Evolutionary conservation across 1,139 yeast genomes (phyloP), one percentile per base, ranked within the genome.

Genomic region (Protomyces lactucae-debilis): DNA sequence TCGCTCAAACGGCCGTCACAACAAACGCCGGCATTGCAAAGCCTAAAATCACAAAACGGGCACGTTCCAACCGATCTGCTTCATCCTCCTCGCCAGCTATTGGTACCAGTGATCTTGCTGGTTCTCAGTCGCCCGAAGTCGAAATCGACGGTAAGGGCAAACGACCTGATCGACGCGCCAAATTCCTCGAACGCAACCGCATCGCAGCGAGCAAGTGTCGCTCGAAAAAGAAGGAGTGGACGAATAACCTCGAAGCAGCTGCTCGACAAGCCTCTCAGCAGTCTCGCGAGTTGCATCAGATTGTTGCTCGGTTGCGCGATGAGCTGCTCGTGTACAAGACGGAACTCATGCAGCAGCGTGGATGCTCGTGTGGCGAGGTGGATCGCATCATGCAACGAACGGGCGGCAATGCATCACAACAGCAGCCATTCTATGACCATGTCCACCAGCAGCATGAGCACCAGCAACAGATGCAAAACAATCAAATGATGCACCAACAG

Each of bases 331-430:
- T 52, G 43, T 52, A 55, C 59, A 65, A 65, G 63, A 61, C 60
- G 35, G 43, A 56, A 48, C 18, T 65, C 48, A 43, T 65, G 57
- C 52, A 45, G 16, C 63, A 61, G 53, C 53, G 57, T 56, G 52
- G 52, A 59, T 48, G 71, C 73, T 16, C 66, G 71, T 40, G 69
- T 66, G 18, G 68, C 69, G 37, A 66, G 65, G 14, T 59, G 66
- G 25, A 72, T 75, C 37, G 39, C 16, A 52, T 56, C 28, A 28
- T 40, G 52, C 57, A 59, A 36, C 57, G 57, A 14, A 14, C 14
- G 5, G 25, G 25, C 1, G 21, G 23, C 12, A 18, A 18, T 3
- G 9, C 48, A 6, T 43, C 23, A 21, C 48, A 43, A 28, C 21
- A 43, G 12, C 25, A 43, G 48, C 25, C 21, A 18, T 18, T 16